A percentile compares a stretch with the other conserved stretches of the same genome.
phyloP scores from a whole-genome alignment of 768 basidiomycete genomes.

The Termitomyces titanicus region DNA sequence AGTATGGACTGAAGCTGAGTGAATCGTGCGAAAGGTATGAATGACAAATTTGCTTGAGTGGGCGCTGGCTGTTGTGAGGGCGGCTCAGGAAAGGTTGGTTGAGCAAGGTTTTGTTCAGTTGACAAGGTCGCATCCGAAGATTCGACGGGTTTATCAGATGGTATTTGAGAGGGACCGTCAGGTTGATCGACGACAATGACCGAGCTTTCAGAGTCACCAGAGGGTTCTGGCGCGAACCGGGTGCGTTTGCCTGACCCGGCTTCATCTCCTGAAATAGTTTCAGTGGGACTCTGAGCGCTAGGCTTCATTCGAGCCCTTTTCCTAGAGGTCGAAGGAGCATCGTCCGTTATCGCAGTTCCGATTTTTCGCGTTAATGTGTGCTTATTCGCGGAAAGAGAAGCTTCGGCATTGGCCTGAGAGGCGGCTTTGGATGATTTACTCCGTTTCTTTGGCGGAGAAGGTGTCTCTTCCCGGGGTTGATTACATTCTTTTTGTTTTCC shows the following conservation, averaged over 20 bases:
- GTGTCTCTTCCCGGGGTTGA: conserved; percentile 5
- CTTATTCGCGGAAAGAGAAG: neutral
- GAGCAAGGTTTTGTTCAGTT: neutral
- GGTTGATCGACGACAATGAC: neutral
- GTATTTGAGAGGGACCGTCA: neutral
- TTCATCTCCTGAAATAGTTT: neutral
- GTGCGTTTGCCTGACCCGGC: conserved; percentile 4
- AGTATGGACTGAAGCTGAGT: neutral
- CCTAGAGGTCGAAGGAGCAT: neutral
- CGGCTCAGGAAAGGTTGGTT: neutral
- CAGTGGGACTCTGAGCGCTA: neutral
- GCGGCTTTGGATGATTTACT: conserved; percentile 28
- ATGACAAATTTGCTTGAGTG: neutral
- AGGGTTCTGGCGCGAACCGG: neutral
- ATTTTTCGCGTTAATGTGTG: neutral
- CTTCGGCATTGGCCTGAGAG: neutral
- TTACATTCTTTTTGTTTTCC: conserved; percentile 14
- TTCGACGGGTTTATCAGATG: neutral
- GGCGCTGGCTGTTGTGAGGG: neutral
- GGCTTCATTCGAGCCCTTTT: conserved; percentile 6
- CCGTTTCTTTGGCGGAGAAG: conserved; percentile 28
- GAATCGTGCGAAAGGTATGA: neutral
- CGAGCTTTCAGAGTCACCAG: neutral
- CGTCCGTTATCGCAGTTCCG: neutral
- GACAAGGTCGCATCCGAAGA: neutral